Base-by-base conservation (phyloP, 2,329 filamentous ascomycete species). In the Arthrobotrys entomopaga region DNA sequence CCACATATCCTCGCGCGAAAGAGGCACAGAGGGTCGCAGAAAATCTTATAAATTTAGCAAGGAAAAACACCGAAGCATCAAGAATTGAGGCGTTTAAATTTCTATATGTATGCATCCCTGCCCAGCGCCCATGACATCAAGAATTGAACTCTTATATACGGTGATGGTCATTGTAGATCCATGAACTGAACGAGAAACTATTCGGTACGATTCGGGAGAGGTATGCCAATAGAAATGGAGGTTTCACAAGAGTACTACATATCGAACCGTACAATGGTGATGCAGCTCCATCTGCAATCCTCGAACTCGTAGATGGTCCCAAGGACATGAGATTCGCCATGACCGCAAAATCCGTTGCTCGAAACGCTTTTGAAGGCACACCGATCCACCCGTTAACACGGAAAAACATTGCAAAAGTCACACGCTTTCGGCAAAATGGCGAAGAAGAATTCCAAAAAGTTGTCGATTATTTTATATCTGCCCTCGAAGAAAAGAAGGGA, bases 1-100 rank as follows among this genome's bases (percentile, higher is more conserved):
- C 95, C 58, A 97, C 95, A 83, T 97, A 91, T 86, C 89, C 90
- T 81, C 98, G 98, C 84, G 95, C 95, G 54, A 99, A 98, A 83
- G 95, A 99, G 84, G 91, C 95, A 19, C 95, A 99, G 83, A 87
- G 91, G 49, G 82, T 98, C 78, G 95, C 93, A 6, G 95, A 99
- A 81, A 96, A 96, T 85, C 85, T 98, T 78, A 93, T 99, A 79
- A 97, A 93, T 3, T 82, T 97, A 79, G 94, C 91, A 19, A 99
- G 98, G 87, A 91, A 89, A 83, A 92, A 97, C 82, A 96, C 94
- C 46, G 90, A 93, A 80, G 91, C 92, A 19, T 90, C 90, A 74
- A 86, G 87, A 81, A 86, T 88, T 80, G 87, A 87, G 78, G 94
- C 93, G n/a, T 84, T 90, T 79, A 87, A 87, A 43, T 93, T 93